Percentiles rank a stretch among this genome's conserved stretches.
Evolutionary conservation across 2,329 filamentous ascomycete species (phyloP).

Genomic region (Fusarium sp.): DNA sequence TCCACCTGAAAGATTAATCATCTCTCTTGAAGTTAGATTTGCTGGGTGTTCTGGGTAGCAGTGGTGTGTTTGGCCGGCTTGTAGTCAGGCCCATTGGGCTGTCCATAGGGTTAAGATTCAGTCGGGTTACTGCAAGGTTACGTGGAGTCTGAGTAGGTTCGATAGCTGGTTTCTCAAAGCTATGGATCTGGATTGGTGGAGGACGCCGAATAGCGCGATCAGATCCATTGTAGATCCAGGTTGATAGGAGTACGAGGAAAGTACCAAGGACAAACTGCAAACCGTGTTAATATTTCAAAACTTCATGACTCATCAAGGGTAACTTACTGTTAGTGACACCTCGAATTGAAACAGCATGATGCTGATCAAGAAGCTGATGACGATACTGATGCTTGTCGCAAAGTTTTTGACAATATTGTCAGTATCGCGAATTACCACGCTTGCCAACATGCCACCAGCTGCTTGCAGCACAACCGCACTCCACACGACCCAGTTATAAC

Average conservation of each 20-base stretch:
- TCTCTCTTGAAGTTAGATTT: conserved; percentile 53
- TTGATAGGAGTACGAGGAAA: conserved; percentile 79
- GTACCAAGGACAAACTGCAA: conserved; percentile 84
- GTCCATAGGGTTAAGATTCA: conserved; percentile 57
- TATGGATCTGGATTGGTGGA: conserved; percentile 74
- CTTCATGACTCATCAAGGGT: not conserved
- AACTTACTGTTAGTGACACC: conserved; percentile 76
- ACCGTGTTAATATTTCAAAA: conserved; percentile 1
- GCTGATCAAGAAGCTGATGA: conserved; percentile 87
- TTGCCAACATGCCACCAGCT: conserved; percentile 81
- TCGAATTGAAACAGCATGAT: conserved; percentile 86
- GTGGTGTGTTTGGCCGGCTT: conserved; percentile 61
- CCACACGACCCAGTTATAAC: conserved; percentile 95
- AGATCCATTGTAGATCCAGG: conserved; percentile 83
- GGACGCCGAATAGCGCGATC: conserved; percentile 68
- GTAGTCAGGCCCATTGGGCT: conserved; percentile 55
- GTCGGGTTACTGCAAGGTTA: conserved; percentile 47
- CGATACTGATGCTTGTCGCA: conserved; percentile 90
- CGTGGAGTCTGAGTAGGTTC: conserved; percentile 58
- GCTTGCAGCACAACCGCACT: conserved; percentile 84
- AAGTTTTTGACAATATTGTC: conserved; percentile 92
- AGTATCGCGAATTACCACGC: conserved; percentile 55
- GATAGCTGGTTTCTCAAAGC: conserved; percentile 79
- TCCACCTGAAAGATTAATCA: conserved; percentile 45
- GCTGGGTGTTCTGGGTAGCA: conserved; percentile 54